Evolutionary conservation across 345 rosid genomes (phyloP).

Genomic region (Populus nigra): DNA sequence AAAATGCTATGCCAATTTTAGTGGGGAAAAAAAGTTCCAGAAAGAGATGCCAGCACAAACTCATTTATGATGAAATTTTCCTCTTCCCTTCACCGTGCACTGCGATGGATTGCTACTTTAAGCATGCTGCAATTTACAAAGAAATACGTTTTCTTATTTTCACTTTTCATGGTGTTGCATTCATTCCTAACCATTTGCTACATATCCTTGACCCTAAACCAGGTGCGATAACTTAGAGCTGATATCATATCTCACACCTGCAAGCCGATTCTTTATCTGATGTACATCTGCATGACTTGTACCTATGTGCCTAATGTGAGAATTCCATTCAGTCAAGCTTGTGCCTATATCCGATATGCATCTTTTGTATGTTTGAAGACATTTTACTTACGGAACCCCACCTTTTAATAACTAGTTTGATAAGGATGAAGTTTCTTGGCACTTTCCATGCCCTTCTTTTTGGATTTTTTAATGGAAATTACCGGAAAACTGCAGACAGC

Average conservation of each 20-base stretch:
- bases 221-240: background rate
- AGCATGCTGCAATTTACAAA: background rate
- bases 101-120: background rate
- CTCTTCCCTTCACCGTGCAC: background rate
- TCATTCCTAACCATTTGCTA: background rate
- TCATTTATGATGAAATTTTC: background rate
- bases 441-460: background rate
- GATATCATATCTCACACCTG: background rate
- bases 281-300: background rate
- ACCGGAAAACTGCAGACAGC: conserved; percentile 46
- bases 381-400: background rate
- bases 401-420: background rate
- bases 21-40: background rate
- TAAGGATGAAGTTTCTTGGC: background rate
- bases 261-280: background rate
- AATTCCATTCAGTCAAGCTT: background rate
- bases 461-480: conserved; percentile 5
- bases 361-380: background rate
- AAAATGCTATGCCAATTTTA: background rate
- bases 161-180: background rate
- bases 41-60: background rate
- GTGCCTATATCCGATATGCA: background rate
- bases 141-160: background rate
- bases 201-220: background rate
- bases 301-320: background rate